Evolutionary conservation across 1,139 yeast species (phyloP).

Genomic region (Blastobotrys capitulatus): DNA sequence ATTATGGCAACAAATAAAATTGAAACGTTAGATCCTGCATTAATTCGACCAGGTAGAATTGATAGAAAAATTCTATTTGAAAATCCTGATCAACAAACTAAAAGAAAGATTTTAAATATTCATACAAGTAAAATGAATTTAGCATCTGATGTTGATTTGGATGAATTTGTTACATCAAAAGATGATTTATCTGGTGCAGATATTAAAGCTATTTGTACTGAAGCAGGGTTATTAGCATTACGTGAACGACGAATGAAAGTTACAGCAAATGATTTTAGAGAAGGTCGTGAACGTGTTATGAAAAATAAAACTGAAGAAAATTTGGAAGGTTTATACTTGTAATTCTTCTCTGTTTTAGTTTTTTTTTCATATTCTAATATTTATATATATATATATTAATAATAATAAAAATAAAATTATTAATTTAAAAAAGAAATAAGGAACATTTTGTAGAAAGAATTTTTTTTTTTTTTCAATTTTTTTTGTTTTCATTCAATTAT

Average conservation of each 20-base stretch:
- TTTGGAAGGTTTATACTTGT: conserved; percentile 89
- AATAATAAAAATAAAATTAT: no score
- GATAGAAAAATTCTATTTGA: conserved; percentile 96
- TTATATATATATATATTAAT: neutral
- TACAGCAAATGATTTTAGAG: conserved; percentile 87
- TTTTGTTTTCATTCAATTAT: neutral
- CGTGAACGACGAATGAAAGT: conserved; percentile 99
- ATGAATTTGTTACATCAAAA: conserved; percentile 83
- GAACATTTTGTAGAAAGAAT: no score
- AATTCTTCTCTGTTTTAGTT: conserved; percentile 20
- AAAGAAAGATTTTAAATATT: conserved; percentile 86
- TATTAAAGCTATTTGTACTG: conserved; percentile 96
- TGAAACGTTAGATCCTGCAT: conserved; percentile 93
- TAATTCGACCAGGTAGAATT: conserved; percentile 97
- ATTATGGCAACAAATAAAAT: conserved; percentile 98
- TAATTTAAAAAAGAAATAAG: no score
- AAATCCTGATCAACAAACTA: conserved; percentile 89
- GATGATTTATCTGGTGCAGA: conserved; percentile 98
- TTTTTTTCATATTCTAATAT: neutral
- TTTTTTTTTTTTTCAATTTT: neutral
- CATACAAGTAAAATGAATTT: conserved; percentile 95
- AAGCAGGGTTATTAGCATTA: conserved; percentile 92
- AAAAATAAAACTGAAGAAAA: conserved; percentile 97
- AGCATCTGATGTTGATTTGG: conserved; percentile 81
- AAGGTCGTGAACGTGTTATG: conserved; percentile 94